Evolutionary conservation across 345 rosid genomes (phyloP), one percentile per base, ranked within the genome.

Genomic region (Isatis tinctoria): DNA sequence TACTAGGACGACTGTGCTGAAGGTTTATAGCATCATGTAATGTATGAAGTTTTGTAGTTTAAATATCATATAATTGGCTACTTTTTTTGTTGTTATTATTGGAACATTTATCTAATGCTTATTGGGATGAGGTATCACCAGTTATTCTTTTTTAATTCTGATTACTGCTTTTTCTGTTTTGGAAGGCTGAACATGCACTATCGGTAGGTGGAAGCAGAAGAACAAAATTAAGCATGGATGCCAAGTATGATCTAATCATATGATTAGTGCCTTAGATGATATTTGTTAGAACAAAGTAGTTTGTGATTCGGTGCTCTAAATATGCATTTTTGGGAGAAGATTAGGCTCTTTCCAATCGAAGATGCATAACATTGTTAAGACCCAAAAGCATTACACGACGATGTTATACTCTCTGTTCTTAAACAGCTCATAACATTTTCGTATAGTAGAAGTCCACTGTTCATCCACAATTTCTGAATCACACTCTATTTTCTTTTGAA

Each of bases 131-230:
- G 48, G 57, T 71, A 40, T 60, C 53, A 40, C 68, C 14, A 7
- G 39, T 43, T 78, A 22, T 53, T 14, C 47, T 69, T 16, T 69
- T 52, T 48, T 63, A 39, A n/a, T 67, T 76, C 72, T 65, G 53
- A 51, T 12, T 44, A 18, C 54, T 37, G 12, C 41, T 26, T 62
- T 69, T 41, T 65, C 45, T 60, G 52, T 65, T 77, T 76, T 77
- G 66, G 59, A 88, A 94, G 98, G 97, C 90, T 60, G 97, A 83
- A 47, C 65, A 75, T 69, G 98, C 89, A 69, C 86, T 94, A 73
- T 81, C 85, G 24, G 85, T 64, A 70, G 89, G 87, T 45, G 79
- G 84, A 70, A 82, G 90, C 85, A 41, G 83, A 74, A 87, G 97
- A 82, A 83, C 81, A 79, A 94, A 86, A 84, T 82, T 94, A 83